Base-by-base conservation (phyloP, 2,329 filamentous ascomycete species). In the Graphilbum sp. region DNA sequence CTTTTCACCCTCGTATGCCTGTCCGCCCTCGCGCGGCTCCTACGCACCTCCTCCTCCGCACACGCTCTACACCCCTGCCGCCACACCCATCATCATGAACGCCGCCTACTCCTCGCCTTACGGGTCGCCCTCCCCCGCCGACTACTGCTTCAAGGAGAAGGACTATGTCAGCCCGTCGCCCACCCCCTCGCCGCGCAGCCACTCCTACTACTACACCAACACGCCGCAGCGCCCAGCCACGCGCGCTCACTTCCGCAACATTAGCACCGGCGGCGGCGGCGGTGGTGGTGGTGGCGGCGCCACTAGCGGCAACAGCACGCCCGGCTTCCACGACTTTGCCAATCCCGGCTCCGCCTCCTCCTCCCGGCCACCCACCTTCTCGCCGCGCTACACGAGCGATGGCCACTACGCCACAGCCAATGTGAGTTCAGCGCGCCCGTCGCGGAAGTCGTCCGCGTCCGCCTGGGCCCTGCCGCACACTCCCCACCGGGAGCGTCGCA, bases 381-480 rank as follows among this genome's bases (percentile, higher is more conserved):
- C 70, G 45, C 70, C 70, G 45, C 66, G 70, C 49, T 75, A 70
- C 61, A 72, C 67, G 54, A 74, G 69, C 63, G 65, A 63, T 53
- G 70, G 70, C 55, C 62, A 70, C 53, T 75, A 75, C 63, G 69
- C 67, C 60, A 73, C 70, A 59, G 69, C 67, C 61, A 70, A 74
- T 73, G 70, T 75, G 70, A 75, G 70, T 75, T 57, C 55, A 53
- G 30, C 58, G 60, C 55, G 58, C 56, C 55, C 57, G 55, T 51
- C 57, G 52, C 58, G 58, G 50, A 67, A 67, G 58, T 24, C 21
- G 21, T 24, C 60, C 56, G 64, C 59, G 52, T n/a, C n/a, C 5
- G n/a, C 30, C n/a, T 18, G 30, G 30, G 15, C 30, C 47, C 59
- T 56, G 52, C 58, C 58, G 53, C 57, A 49, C 49, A 52, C 56